Percentiles rank a stretch among this genome's conserved stretches.
phyloP scores from a whole-genome alignment of 1,284 basidiomycete genomes.

The Malassezia arunalokei region DNA sequence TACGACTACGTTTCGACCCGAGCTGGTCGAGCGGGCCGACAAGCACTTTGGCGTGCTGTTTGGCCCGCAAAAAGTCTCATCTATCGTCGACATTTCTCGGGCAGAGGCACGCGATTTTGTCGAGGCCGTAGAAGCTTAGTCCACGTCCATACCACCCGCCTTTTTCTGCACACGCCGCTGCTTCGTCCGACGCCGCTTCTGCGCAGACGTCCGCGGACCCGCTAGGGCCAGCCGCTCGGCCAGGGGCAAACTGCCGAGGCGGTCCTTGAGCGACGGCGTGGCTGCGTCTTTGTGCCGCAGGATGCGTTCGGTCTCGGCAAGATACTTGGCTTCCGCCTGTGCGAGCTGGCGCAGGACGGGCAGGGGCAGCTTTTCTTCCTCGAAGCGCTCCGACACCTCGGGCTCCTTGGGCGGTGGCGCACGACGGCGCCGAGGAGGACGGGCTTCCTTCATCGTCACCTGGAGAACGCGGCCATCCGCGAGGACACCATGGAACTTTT shows the following conservation, averaged over 20 bases:
- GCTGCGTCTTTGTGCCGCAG: not conserved
- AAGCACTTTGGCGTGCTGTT: slow-evolving; percentile 99
- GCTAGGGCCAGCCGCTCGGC: slow-evolving; percentile 8
- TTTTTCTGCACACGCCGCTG: not conserved
- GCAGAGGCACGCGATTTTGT: slow-evolving; percentile 81
- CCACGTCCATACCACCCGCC: slow-evolving; percentile 10
- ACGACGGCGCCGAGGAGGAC: not conserved
- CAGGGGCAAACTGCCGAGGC: slow-evolving; percentile 11
- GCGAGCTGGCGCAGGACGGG: slow-evolving; percentile 10
- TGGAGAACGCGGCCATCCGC: slow-evolving; percentile 39
- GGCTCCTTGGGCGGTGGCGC: not conserved
- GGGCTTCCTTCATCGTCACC: slow-evolving; percentile 14
- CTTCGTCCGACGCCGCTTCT: not conserved
- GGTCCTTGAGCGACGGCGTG: slow-evolving; percentile 6
- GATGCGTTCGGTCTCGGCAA: slow-evolving; percentile 10
- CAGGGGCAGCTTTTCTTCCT: slow-evolving; percentile 10
- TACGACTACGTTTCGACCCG: slow-evolving; percentile 93
- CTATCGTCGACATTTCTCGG: slow-evolving; percentile 65
- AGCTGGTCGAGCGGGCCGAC: slow-evolving; percentile 87
- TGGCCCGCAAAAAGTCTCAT: slow-evolving; percentile 77
- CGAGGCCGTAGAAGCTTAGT: slow-evolving; percentile 49
- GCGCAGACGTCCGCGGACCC: not conserved
- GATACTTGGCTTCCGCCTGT: slow-evolving; percentile 14
- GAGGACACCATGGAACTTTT: slow-evolving; percentile 36
- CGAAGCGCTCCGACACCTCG: not conserved